phyloP scores from a whole-genome alignment of 768 basidiomycete species.

The Pleurotus platypus region DNA sequence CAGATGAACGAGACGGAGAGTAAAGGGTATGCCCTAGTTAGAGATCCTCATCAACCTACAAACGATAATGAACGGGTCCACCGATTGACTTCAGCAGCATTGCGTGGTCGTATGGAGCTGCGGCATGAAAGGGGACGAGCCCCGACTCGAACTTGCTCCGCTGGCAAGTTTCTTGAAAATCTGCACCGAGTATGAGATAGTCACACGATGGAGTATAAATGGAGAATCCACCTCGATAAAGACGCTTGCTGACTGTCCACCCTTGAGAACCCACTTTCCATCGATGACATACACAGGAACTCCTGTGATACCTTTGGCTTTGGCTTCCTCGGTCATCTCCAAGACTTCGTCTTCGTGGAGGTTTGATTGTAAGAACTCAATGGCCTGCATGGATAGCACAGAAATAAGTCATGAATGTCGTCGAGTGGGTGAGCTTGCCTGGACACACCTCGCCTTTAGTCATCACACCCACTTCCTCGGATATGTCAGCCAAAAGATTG shows the following conservation, averaged over 20 bases:
- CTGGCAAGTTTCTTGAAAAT: slow-evolving; percentile 30
- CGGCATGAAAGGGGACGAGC: neutral
- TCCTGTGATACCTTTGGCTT: slow-evolving; percentile 66
- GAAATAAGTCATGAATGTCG: neutral
- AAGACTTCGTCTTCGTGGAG: slow-evolving; percentile 65
- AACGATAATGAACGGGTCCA: no score
- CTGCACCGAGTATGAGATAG: slow-evolving; percentile 16
- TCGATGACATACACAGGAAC: slow-evolving; percentile 81
- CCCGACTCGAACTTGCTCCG: neutral
- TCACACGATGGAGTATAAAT: neutral
- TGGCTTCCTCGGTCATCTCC: slow-evolving; percentile 57
- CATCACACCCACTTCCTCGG: slow-evolving; percentile 55
- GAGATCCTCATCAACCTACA: no score
- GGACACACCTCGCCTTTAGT: slow-evolving; percentile 52
- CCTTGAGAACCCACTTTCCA: slow-evolving; percentile 73
- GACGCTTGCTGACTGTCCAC: slow-evolving; percentile 69
- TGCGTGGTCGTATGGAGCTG: neutral
- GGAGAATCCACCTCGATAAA: slow-evolving; percentile 54
- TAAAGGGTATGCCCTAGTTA: no score
- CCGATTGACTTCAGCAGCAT: neutral
- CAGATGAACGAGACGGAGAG: no score
- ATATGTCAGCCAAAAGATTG: slow-evolving; percentile 54
- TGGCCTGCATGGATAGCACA: slow-evolving; percentile 38
- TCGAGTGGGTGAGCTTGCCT: neutral
- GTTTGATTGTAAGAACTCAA: slow-evolving; percentile 61